Evolutionary conservation across 495 filamentous ascomycete species (phyloP), one percentile per base, ranked within the genome.

Genomic region (Jackrogersella minutella): DNA sequence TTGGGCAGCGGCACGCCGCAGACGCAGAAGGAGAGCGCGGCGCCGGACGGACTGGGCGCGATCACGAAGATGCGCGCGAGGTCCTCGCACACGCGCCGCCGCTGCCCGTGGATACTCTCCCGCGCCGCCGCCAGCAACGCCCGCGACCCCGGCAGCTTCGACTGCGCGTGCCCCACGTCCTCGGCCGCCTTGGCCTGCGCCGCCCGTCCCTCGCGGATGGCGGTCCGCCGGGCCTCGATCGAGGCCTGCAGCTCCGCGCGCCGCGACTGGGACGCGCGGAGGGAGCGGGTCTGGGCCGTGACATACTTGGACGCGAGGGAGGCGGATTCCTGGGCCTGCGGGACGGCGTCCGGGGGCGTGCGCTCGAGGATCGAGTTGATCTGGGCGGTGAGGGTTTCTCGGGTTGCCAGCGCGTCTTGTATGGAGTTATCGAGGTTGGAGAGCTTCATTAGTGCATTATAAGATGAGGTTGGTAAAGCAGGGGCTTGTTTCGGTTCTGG

Each of bases 351-450:
- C 1, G 71, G 64, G 0, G 77, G 71, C 46, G 73, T 69, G 6
- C 81, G 75, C 16, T 87, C 77, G 13, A 98, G 79, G 16, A 97
- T 82, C 1, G 80, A 76, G 70, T 87, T 91, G 62, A 98, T 97
- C 62, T 97, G 92, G 7, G 83, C 74, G 8, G 91, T 85, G 7
- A 99, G 77, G 50, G 83, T 84, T 59, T 91, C 88, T 3, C 91
- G 84, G 0, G 92, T 97, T 0, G 85, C 83, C 0, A 97, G 74
- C 4, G 93, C 93, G 70, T 99, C 95, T 75, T 97, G 91, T 31
- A 98, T 90, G 60, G 93, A 97, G 69, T 93, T 90, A 61, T 97
- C 93, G 34, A 99, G 80, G 53, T 92, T 97, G 11, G 91, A 89
- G 26, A 99, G 81, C 28, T 89, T 87, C 90, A 97, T 96, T 41